Percentiles rank a stretch among this genome's conserved stretches.
phyloP scores from a whole-genome alignment of 2,329 filamentous ascomycete genomes.

The Plenodomus tracheiphilus region DNA sequence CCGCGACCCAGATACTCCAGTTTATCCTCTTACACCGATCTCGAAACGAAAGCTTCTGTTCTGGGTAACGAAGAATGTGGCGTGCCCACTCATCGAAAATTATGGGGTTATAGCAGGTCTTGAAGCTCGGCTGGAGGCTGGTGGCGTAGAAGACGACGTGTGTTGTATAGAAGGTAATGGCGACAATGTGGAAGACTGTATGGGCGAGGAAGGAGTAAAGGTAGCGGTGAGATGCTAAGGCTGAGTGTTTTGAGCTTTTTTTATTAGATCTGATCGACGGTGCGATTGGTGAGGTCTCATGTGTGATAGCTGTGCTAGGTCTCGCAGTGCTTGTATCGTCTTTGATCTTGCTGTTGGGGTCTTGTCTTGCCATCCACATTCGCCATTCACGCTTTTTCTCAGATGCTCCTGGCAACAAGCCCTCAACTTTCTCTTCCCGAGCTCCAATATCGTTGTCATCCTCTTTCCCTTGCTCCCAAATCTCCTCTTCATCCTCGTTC shows the following conservation, averaged over 20 bases:
- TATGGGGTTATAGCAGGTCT: background rate
- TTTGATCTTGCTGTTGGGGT: too few relatives aligned
- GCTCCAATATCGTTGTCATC: too few relatives aligned
- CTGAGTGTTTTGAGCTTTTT: too few relatives aligned
- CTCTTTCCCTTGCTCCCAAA: background rate
- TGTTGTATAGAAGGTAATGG: background rate
- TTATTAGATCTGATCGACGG: too few relatives aligned
- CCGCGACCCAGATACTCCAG: constrained; percentile 3
- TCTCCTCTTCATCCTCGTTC: constrained; percentile 1
- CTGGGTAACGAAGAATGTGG: background rate
- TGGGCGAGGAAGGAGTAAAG: background rate
- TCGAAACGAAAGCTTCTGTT: background rate
- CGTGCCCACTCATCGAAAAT: background rate
- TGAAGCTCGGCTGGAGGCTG: background rate
- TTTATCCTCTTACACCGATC: constrained; percentile 4
- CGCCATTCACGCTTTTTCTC: too few relatives aligned
- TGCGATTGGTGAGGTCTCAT: too few relatives aligned
- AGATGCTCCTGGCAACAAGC: too few relatives aligned
- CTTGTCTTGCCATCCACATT: too few relatives aligned
- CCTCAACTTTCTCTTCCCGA: too few relatives aligned
- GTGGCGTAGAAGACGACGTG: background rate
- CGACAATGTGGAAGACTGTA: background rate
- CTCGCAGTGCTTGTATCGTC: too few relatives aligned
- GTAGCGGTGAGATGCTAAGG: background rate
- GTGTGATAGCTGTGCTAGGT: too few relatives aligned